A percentile compares a stretch with the other conserved stretches of the same genome.
Evolutionary conservation across 2,329 filamentous ascomycete species (phyloP).

Genomic region (Cercospora canescens): DNA sequence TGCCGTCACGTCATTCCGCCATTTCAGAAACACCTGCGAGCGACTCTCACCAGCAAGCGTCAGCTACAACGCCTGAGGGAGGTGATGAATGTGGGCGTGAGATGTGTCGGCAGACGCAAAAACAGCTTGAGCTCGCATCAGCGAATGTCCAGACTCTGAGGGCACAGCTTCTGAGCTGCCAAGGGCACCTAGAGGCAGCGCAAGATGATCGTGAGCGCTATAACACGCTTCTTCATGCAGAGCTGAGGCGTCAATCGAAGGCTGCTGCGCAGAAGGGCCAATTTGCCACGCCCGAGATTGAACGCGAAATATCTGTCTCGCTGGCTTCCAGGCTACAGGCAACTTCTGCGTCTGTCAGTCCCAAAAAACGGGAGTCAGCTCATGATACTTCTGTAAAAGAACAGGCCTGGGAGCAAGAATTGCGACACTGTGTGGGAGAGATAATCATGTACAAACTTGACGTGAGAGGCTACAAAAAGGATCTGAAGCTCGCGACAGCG

Average conservation of each 20-base stretch:
- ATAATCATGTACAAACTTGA: slow-evolving; percentile 53
- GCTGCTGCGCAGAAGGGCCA: slow-evolving; percentile 14
- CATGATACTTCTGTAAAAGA: not conserved
- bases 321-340: slow-evolving; percentile 1
- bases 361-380: not conserved
- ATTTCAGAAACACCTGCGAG: not conserved
- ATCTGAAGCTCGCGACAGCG: slow-evolving; percentile 33
- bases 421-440: slow-evolving; percentile 41
- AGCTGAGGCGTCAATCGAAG: slow-evolving; percentile 41
- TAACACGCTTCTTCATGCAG: slow-evolving; percentile 41
- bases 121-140: not conserved
- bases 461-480: slow-evolving; percentile 47
- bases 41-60: not conserved
- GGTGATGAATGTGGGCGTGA: not conserved
- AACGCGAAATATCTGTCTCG: slow-evolving; percentile 14
- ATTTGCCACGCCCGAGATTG: slow-evolving; percentile 18
- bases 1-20: not conserved
- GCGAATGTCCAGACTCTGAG: not conserved
- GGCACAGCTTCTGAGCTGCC: not conserved
- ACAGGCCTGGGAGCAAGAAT: slow-evolving; percentile 30
- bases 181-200: slow-evolving; percentile 1
- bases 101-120: not conserved
- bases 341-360: not conserved
- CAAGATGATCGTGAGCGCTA: slow-evolving; percentile 43
- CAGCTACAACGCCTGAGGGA: not conserved